Conservation (phyloP, 2,329 filamentous ascomycete genomes). For the Fusarium liriodendri region DNA sequence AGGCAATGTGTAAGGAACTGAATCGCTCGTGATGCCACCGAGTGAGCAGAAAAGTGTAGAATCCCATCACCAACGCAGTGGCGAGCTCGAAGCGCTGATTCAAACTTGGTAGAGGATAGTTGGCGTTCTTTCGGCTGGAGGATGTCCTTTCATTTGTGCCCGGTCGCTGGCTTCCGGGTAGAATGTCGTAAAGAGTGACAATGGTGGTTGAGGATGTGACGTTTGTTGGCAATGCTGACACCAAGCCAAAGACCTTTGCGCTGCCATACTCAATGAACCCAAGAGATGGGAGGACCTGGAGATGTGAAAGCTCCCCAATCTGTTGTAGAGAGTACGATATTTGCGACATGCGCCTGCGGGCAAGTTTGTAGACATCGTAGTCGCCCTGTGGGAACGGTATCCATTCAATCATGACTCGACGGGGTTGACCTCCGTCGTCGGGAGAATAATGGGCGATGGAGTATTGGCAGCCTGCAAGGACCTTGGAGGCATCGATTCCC, state of each 20-base stretch:
- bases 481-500: rapidly evolving
- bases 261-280: neutral
- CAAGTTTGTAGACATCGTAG: neutral
- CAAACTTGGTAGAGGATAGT: neutral
- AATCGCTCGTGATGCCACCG: slow-evolving; percentile 7
- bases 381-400: neutral
- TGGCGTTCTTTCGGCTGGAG: rapidly evolving
- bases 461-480: neutral
- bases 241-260: neutral
- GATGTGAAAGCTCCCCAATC: neutral
- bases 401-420: neutral
- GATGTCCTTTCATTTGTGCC: neutral
- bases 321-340: neutral
- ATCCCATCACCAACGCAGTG: neutral
- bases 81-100: neutral
- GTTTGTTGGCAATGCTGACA: neutral
- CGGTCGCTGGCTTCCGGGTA: neutral
- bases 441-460: neutral
- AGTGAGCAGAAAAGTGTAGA: neutral
- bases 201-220: neutral
- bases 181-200: neutral
- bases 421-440: rapidly evolving
- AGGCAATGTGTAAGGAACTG: neutral
- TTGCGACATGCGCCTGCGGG: neutral
- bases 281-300: neutral